A percentile compares a stretch with the other conserved stretches of the same genome.
These are phyloP conservation scores for Pisolithus albus DNA, from an alignment of 768 basidiomycete genomes.

Conservation along the genomic window DNA sequence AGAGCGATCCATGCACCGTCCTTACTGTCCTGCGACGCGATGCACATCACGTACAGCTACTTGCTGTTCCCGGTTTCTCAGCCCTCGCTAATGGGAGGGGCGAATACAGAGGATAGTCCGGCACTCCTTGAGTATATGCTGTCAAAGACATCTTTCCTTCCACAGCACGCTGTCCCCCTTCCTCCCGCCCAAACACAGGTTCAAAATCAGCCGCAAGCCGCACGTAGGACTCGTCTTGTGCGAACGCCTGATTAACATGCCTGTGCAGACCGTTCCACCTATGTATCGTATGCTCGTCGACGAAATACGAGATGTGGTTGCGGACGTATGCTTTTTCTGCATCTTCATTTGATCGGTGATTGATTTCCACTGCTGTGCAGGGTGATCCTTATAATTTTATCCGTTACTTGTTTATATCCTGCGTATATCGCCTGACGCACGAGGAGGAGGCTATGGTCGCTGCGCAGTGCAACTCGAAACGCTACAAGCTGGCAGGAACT, in stretches of 20 bases:
- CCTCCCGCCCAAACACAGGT: conserved; percentile 32
- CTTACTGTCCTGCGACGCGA: conserved; percentile 79
- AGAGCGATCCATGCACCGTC: conserved; percentile 75
- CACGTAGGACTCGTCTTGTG: conserved; percentile 72
- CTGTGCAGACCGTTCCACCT: conserved; percentile 84
- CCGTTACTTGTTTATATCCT: conserved; percentile 69
- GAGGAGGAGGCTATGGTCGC: conserved; percentile 54
- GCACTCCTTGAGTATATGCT: conserved; percentile 68
- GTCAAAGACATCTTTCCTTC: conserved; percentile 46
- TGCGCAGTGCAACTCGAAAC: conserved; percentile 35
- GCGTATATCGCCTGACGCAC: conserved; percentile 66
- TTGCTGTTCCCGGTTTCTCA: neutral
- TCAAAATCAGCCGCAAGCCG: too few relatives aligned
- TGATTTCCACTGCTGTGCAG: conserved; percentile 23
- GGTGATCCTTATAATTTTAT: conserved; percentile 63
- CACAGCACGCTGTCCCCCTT: conserved; percentile 48
- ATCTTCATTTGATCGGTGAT: neutral
- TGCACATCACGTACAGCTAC: conserved; percentile 47
- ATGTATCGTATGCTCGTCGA: conserved; percentile 86
- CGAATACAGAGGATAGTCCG: conserved; percentile 52
- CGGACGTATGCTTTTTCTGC: conserved; percentile 43
- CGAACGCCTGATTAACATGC: conserved; percentile 91
- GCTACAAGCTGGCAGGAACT: conserved; percentile 22
- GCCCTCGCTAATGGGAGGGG: neutral
- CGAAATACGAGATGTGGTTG: conserved; percentile 69